Evolutionary conservation across 106 monocot species (phyloP), one percentile per base, ranked within the genome.

Genomic region (Cymbidium sinense): DNA sequence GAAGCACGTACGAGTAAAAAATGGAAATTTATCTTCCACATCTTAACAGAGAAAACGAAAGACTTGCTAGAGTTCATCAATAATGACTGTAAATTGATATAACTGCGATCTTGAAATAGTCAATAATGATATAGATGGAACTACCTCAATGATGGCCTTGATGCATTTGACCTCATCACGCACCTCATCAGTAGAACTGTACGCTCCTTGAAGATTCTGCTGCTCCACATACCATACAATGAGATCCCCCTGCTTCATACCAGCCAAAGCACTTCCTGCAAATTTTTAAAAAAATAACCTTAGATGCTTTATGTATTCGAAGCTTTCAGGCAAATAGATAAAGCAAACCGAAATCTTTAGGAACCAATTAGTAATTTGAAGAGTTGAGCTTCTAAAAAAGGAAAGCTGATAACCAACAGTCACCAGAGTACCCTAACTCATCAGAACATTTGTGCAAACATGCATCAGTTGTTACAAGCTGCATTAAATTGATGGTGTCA

Each of bases 71-170:
- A 73, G 34, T 10, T 17, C 1, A 34, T 34, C 3, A 64, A 64
- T 64, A 64, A 64, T 64, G 23, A 3, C 23, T n/a, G 64, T 64
- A 27, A 64, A 64, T 64, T 64, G 31, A 15, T 8, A 41, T 31
- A 34, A 7, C 41, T 41, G 41, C 41, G 6, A 41, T 9, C 41
- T 41, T 41, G 41, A 41, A 41, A 41, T 41, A 41, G 9, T 47
- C 47, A 47, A 2, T 15, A 47, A 47, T 13, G 47, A 47, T 13
- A 47, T 47, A 43, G 6, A 43, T 47, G 13, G 13, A 13, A 47
- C 25, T 86, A 99, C 99, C 94, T 99, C 94, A 61, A 99, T 91
- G 27, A 99, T 99, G 37, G 99, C 99, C 55, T 88, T 95, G 74
- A 99, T 83, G 77, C 94, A 89, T 76, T 89, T 87, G 27, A 94